A percentile compares a stretch with the other conserved stretches of the same genome.
Conservation (phyloP, 495 filamentous ascomycete species). For the Podospora pseudocomata region DNA sequence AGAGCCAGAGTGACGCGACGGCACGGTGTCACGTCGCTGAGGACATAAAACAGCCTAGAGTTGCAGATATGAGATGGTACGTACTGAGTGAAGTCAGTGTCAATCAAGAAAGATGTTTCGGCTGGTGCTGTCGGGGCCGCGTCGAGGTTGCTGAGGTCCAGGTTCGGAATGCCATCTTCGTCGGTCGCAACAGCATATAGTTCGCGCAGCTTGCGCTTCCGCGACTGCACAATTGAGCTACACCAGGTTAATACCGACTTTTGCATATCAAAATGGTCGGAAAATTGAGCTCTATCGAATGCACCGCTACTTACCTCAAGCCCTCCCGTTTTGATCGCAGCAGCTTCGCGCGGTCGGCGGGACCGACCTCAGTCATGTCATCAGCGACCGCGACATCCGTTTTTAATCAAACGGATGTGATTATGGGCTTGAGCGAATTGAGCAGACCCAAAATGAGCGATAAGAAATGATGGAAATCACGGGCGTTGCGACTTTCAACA, state of each 20-base stretch:
- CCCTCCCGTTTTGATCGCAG: constrained; percentile 51
- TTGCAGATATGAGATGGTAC: constrained; percentile 28
- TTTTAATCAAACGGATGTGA: constrained; percentile 52
- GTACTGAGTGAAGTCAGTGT: constrained; percentile 74
- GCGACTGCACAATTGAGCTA: constrained; percentile 71
- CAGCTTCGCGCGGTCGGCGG: constrained; percentile 52
- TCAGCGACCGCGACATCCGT: constrained; percentile 56
- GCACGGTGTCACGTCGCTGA: constrained; percentile 27
- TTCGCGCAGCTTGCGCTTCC: constrained; percentile 80
- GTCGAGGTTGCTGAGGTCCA: constrained; percentile 42
- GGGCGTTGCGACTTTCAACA: constrained; percentile 60
- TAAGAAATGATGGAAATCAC: constrained; percentile 57
- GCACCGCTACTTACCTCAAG: constrained; percentile 43
- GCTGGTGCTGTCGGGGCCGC: constrained; percentile 48
- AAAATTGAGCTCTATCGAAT: constrained; percentile 42
- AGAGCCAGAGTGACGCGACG: constrained; percentile 12
- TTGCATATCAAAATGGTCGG: constrained; percentile 44
- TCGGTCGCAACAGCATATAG: constrained; percentile 62
- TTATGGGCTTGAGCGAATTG: constrained; percentile 31
- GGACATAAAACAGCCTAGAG: constrained; percentile 13
- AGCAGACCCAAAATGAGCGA: constrained; percentile 31
- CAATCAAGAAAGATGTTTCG: constrained; percentile 66
- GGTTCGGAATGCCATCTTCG: constrained; percentile 41
- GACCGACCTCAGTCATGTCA: constrained; percentile 58
- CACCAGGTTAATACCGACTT: constrained; percentile 36